Evolutionary conservation across 352 stramenopile genomes (phyloP), one percentile per base, ranked within the genome.

Genomic region (Thalassiosira mediterranea): DNA sequence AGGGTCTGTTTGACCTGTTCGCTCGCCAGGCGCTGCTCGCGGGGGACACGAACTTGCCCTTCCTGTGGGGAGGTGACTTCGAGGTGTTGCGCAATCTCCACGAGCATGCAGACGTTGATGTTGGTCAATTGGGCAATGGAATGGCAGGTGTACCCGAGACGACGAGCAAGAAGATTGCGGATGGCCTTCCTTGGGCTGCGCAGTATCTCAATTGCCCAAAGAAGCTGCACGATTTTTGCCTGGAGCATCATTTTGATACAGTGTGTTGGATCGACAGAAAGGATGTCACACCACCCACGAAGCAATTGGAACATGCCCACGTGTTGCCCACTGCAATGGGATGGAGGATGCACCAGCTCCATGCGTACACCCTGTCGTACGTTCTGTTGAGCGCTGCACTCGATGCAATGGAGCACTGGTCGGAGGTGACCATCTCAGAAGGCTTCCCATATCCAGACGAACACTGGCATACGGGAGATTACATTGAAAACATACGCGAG

Each of bases 391-490:
- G 61, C 23, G 79, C 70, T 23, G 42, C 88, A 21, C 68, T 86
- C 67, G 61, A 65, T 74, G 81, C 81, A 5, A 60, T 92, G 46
- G 63, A 87, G 37, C 29, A 60, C 25, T 91, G 78, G 75, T 88
- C 56, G 19, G 78, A 90, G 40, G 65, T 66, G 29, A 87, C 82
- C 38, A 89, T 86, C 32, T 78, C 67, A 54, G 51, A 76, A 63
- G 86, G 86, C 11, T 76, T 83, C 62, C 86, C 86, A 44, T 69
- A 90, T 5, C 64, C 64, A 3, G 86, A 90, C 47, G 78, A 88
- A 32, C 68, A 83, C 25, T 91, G 83, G 83, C 86, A 91, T 52
- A 78, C 89, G 3, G 84, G 72, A 19, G 71, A 81, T 2, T 84
- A 89, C 52, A 88, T 90, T 37, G 71, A 81, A 25, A 87, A 83